These are phyloP conservation scores for Aphanomyces cochlioides DNA, from an alignment of 352 stramenopile genomes.

Conservation along the genomic window DNA sequence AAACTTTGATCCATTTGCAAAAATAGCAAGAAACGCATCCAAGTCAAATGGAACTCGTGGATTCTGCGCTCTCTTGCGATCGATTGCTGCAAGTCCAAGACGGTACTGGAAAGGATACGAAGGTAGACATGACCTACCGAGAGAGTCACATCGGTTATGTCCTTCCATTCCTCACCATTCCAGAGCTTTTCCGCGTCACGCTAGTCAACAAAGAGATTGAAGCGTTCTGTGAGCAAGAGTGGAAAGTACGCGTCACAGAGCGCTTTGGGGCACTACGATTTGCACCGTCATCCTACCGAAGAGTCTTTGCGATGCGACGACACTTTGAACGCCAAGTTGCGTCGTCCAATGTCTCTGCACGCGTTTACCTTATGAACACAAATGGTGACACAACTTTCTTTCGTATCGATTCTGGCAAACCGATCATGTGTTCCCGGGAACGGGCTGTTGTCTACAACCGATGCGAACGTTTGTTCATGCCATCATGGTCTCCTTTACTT, in stretches of 20 bases:
- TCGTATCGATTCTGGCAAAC: conserved; percentile 43
- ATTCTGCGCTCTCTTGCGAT: too few species aligned
- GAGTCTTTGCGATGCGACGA: conserved; percentile 40
- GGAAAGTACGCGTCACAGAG: conserved; percentile 15
- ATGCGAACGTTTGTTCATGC: conserved; percentile 46
- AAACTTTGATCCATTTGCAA: too few species aligned
- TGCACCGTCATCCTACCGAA: not conserved
- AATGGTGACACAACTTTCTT: conserved; percentile 70
- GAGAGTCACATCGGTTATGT: conserved; percentile 26
- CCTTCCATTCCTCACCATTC: conserved; percentile 16
- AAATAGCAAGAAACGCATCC: too few species aligned
- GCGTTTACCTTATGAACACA: conserved; percentile 83
- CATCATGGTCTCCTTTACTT: not conserved
- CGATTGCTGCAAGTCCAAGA: too few species aligned
- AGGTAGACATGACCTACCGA: not conserved
- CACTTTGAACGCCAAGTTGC: conserved; percentile 60
- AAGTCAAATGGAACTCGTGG: too few species aligned
- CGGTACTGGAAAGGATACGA: too few species aligned
- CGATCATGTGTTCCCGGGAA: conserved; percentile 75
- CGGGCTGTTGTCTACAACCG: conserved; percentile 74
- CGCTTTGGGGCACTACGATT: conserved; percentile 15
- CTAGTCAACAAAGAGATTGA: conserved; percentile 28
- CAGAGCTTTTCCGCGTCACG: conserved; percentile 15
- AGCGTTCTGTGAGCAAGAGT: conserved; percentile 27
- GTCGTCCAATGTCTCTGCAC: conserved; percentile 46